A percentile compares a stretch with the other conserved stretches of the same genome.
Evolutionary conservation across 331 rosid species (phyloP).

Genomic region (Malus hybrid): DNA sequence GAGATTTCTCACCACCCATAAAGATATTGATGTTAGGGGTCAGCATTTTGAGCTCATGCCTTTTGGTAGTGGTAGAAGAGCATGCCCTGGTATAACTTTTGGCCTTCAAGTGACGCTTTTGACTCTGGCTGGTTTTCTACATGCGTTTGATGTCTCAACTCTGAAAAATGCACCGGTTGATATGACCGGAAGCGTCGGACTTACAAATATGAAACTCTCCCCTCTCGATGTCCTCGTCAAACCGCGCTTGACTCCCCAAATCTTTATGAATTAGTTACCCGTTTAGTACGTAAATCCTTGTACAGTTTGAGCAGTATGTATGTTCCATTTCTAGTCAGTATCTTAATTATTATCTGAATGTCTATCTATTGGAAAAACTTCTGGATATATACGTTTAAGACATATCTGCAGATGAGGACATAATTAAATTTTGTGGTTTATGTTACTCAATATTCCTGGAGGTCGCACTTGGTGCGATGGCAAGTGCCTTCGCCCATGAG

Average conservation of each 20-base stretch:
- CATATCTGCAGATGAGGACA: too few relatives aligned
- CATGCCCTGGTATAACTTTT: slow-evolving; percentile 36
- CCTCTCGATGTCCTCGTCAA: slow-evolving; percentile 35
- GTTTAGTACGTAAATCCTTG: too few relatives aligned
- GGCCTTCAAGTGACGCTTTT: slow-evolving; percentile 33
- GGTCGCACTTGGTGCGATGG: too few relatives aligned
- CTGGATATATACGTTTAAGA: too few relatives aligned
- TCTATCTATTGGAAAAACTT: too few relatives aligned
- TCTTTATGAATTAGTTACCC: neutral
- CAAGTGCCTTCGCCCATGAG: too few relatives aligned
- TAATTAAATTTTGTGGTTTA: too few relatives aligned
- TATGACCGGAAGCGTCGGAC: slow-evolving; percentile 35
- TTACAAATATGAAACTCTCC: slow-evolving; percentile 23
- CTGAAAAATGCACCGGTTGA: slow-evolving; percentile 21
- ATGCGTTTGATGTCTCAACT: slow-evolving; percentile 33
- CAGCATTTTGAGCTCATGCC: slow-evolving; percentile 45
- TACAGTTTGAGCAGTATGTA: too few relatives aligned
- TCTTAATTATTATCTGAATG: too few relatives aligned
- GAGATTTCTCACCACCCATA: slow-evolving; percentile 35
- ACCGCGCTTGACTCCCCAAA: slow-evolving; percentile 32
- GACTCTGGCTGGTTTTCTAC: slow-evolving; percentile 36
- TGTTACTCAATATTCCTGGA: too few relatives aligned
- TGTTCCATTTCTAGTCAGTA: too few relatives aligned
- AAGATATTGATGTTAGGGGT: slow-evolving; percentile 33
- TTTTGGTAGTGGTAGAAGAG: slow-evolving; percentile 45